Percentiles rank a stretch among this genome's conserved stretches.
phyloP scores from a whole-genome alignment of 2,329 filamentous ascomycete genomes.

The Teratosphaeria pseudoeucalypti region DNA sequence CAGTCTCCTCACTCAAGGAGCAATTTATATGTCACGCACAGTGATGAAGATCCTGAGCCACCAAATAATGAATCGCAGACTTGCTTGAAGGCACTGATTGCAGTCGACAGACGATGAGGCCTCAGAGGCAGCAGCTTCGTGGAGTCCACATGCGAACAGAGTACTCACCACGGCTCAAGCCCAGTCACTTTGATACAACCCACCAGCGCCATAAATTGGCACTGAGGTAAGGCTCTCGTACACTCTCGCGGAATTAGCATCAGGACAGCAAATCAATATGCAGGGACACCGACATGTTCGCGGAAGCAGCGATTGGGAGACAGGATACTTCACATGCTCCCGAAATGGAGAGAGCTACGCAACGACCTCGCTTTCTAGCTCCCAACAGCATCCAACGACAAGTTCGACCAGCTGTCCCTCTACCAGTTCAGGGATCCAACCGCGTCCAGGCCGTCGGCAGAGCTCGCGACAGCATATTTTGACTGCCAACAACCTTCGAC shows the following conservation, averaged over 20 bases:
- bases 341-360: too few relatives aligned
- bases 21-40: too few relatives aligned
- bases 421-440: background rate
- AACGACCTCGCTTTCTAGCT: too few relatives aligned
- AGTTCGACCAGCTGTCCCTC: background rate
- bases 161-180: background rate
- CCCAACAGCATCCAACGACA: background rate
- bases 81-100: too few relatives aligned
- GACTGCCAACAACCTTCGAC: background rate
- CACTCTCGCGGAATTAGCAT: background rate
- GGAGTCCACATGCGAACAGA: background rate
- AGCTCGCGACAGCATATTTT: background rate
- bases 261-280: background rate
- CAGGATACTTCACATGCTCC: background rate
- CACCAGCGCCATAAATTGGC: too few relatives aligned
- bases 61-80: too few relatives aligned
- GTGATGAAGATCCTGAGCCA: too few relatives aligned
- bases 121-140: background rate
- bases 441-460: background rate
- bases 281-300: background rate
- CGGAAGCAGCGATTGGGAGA: background rate
- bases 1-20: too few relatives aligned
- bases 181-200: background rate
- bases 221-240: background rate
- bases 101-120: too few relatives aligned